Base-by-base conservation (phyloP, 352 stramenopile species). In the Phytophthora cactorum region DNA sequence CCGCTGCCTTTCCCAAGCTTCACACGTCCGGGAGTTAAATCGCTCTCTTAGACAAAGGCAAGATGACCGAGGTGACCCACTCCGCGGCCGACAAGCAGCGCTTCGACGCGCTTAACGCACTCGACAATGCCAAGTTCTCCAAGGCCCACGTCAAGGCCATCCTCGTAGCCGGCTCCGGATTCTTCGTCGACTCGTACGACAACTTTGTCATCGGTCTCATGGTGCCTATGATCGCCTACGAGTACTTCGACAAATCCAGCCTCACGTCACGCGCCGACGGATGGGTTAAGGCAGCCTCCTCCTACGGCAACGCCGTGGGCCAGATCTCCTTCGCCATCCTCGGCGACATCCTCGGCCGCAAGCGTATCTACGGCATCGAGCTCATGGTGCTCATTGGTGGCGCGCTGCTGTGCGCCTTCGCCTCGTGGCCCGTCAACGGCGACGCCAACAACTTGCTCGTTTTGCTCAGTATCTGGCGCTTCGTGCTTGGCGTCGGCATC, bases 121-220 rank as follows among this genome's bases (percentile, higher is more conserved):
- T 85, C 25, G 74, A 85, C 61, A 74, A 79, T 36, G 72, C 77
- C 68, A 77, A 82, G 72, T 82, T 85, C 64, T 80, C 68, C 64
- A 73, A 73, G 49, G 74, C 74, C 12, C 74, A 85, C 54, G 52
- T 85, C 57, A 81, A 77, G 43, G 74, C 77, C 50, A 81, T 81
- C 58, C 66, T 81, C 22, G 77, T 82, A 17, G 77, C 72, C 38
- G 74, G 74, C 44, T 85, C 77, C 36, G 77, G 77, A 15, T 85
- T 85, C 72, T 81, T 85, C 32, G 71, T 85, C 55, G 77, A 85
- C 65, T 85, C 74, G 60, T 85, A 82, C 64, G 77, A 85, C 61
- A 85, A 85, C 66, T 85, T 85, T 49, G 74, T 82, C 41, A 85
- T 85, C 62, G 74, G 66, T 31, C 64, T 81, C 52, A 78, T 81